Evolutionary conservation across 2,329 filamentous ascomycete species (phyloP).

Genomic region (Botrytis squamosa): DNA sequence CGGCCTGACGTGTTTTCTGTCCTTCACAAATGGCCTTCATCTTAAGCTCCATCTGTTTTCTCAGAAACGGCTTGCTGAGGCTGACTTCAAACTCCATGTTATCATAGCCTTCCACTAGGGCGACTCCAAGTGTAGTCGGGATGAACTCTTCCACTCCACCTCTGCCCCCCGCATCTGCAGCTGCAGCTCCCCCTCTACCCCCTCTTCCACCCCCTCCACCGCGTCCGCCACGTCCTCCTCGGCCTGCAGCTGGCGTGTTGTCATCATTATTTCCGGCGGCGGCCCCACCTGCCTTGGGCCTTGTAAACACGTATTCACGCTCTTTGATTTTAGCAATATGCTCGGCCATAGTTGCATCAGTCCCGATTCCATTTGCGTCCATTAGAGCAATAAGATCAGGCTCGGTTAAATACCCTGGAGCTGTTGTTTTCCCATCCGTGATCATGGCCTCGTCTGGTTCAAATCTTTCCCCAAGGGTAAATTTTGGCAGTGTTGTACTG

Average conservation of each 20-base stretch:
- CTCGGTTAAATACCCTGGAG: conserved; percentile 87
- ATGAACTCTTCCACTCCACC: conserved; percentile 77
- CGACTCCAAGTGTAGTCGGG: conserved; percentile 85
- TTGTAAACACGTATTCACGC: conserved; percentile 76
- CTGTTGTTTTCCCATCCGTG: conserved; percentile 82
- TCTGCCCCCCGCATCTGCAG: conserved; percentile 44
- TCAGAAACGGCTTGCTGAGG: conserved; percentile 89
- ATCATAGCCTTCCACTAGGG: conserved; percentile 91
- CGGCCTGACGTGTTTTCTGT: conserved; percentile 67
- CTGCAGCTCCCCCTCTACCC: conserved; percentile 43
- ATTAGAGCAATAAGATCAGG: conserved; percentile 94
- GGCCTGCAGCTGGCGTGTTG: conserved; percentile 42
- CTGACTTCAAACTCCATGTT: conserved; percentile 90
- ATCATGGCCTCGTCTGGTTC: conserved; percentile 87
- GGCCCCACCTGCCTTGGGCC: conserved; percentile 46
- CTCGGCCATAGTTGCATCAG: conserved; percentile 98
- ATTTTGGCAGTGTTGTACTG: conserved; percentile 76
- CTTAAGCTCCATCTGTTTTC: conserved; percentile 95
- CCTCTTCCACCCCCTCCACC: conserved; percentile 46
- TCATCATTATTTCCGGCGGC: conserved; percentile 35
- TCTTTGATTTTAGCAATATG: conserved; percentile 96
- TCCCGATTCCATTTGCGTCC: conserved; percentile 98
- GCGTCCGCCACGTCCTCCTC: conserved; percentile 41
- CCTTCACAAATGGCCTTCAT: conserved; percentile 98
- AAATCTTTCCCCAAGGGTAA: conserved; percentile 76